Evolutionary conservation across 2,329 filamentous ascomycete species (phyloP).

Genomic region (Ophiostoma triangulosporum): DNA sequence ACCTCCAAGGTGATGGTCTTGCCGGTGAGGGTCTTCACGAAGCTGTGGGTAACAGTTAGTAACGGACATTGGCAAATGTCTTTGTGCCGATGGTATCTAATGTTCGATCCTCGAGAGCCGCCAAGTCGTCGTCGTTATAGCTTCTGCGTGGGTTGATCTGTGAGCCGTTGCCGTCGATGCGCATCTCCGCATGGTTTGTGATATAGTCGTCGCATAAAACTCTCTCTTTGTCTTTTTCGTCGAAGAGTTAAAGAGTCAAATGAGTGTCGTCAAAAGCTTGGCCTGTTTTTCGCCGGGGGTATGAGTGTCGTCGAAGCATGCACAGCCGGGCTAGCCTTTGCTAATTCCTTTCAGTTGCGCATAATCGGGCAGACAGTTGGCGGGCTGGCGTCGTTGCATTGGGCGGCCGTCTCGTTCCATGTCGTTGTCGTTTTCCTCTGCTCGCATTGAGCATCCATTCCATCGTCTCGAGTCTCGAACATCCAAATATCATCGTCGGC

Average conservation of each 20-base stretch:
- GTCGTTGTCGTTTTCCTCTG: neutral
- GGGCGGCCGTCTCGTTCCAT: neutral
- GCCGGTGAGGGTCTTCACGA: constrained; percentile 99
- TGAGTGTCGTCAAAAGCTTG: too few species aligned
- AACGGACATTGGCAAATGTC: neutral
- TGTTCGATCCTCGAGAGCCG: neutral
- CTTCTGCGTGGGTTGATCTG: too few species aligned
- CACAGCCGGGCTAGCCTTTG: neutral
- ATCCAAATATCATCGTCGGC: constrained; percentile 1
- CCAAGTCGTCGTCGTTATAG: too few species aligned
- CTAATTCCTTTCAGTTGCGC: neutral
- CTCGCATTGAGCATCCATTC: neutral
- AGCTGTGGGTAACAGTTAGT: constrained; percentile 42
- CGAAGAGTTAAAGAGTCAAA: too few species aligned
- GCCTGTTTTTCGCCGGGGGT: too few species aligned
- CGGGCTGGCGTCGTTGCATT: neutral
- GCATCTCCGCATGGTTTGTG: too few species aligned
- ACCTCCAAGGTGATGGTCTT: constrained; percentile 99
- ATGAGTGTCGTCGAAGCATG: too few species aligned
- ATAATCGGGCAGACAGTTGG: neutral
- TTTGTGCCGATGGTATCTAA: neutral
- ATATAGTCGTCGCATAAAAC: too few species aligned
- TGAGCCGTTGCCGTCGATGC: too few species aligned
- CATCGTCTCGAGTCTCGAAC: constrained; percentile 1
- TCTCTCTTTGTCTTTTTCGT: too few species aligned